Percentiles rank a stretch among this genome's conserved stretches.
phyloP scores from a whole-genome alignment of 495 filamentous ascomycete species.

The Neohortaea acidophila region DNA sequence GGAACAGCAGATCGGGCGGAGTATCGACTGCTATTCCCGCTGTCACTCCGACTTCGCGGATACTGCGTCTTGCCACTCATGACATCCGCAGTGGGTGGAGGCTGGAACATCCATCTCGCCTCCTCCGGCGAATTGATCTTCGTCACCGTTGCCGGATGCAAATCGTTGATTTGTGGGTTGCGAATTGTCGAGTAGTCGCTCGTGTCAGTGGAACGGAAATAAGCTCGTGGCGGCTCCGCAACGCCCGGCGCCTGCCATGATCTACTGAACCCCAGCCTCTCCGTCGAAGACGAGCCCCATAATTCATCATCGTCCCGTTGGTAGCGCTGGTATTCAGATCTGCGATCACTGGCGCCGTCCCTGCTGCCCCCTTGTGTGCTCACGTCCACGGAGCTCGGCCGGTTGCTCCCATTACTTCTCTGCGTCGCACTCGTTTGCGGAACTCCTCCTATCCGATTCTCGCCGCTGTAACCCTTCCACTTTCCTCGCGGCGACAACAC shows the following conservation, averaged over 20 bases:
- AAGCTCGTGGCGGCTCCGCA: no score
- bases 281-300: constrained; percentile 44
- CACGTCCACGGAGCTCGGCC: constrained; percentile 5
- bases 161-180: constrained; percentile 70
- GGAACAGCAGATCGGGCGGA: constrained; percentile 19
- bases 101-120: constrained; percentile 81
- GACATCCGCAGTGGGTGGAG: constrained; percentile 64
- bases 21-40: constrained; percentile 27
- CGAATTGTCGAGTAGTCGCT: constrained; percentile 42
- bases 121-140: constrained; percentile 24
- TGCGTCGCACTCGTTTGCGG: constrained; percentile 10
- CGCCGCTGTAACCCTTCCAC: constrained; percentile 31
- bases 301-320: constrained; percentile 75
- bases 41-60: constrained; percentile 36
- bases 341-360: constrained; percentile 30
- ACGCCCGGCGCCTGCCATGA: not conserved
- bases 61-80: constrained; percentile 68
- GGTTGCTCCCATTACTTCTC: constrained; percentile 8
- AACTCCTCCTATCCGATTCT: constrained; percentile 16
- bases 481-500: constrained; percentile 43
- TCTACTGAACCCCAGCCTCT: constrained; percentile 2
- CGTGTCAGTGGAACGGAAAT: constrained; percentile 17
- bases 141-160: constrained; percentile 70
- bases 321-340: constrained; percentile 59
- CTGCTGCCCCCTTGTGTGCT: not conserved